phyloP scores from a whole-genome alignment of 2,329 filamentous ascomycete genomes.

The Cytospora chrysosperma region DNA sequence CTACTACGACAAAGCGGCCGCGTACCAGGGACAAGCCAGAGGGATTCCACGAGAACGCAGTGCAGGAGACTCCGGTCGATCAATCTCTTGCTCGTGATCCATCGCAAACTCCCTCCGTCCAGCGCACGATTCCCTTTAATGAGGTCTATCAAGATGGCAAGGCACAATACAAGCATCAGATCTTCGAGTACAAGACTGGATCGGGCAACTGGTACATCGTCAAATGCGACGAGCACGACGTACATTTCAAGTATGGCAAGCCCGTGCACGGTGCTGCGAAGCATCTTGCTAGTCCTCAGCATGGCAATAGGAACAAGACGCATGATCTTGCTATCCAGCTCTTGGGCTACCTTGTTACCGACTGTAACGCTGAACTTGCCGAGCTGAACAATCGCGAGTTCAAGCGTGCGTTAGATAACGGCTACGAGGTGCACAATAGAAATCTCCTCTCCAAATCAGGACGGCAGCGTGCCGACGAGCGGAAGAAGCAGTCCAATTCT shows the following conservation, averaged over 20 bases:
- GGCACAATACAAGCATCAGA: conserved; percentile 36
- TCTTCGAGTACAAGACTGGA: conserved; percentile 32
- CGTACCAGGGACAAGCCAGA: conserved; percentile 16
- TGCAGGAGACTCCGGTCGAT: not conserved
- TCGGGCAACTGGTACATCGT: conserved; percentile 38
- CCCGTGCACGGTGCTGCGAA: conserved; percentile 39
- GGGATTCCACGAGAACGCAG: not conserved
- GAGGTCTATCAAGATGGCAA: conserved; percentile 37
- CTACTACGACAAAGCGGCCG: conserved; percentile 10
- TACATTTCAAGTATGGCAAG: conserved; percentile 36
- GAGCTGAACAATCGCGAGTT: conserved; percentile 37
- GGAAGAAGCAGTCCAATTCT: conserved; percentile 10
- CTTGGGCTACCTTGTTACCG: conserved; percentile 37
- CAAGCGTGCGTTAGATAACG: conserved; percentile 30
- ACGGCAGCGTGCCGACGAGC: conserved; percentile 17
- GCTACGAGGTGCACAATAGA: conserved; percentile 31
- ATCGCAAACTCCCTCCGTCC: not conserved
- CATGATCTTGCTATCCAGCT: conserved; percentile 32
- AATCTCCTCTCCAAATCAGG: conserved; percentile 23
- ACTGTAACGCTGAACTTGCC: conserved; percentile 33
- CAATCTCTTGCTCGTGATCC: not conserved
- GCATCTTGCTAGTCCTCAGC: conserved; percentile 36
- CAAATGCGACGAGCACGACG: conserved; percentile 39
- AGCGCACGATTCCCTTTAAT: conserved; percentile 34
- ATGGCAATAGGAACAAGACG: conserved; percentile 33